These are phyloP conservation scores for Penicillium paradoxum DNA, from an alignment of 495 filamentous ascomycete genomes.

Conservation along the genomic window DNA sequence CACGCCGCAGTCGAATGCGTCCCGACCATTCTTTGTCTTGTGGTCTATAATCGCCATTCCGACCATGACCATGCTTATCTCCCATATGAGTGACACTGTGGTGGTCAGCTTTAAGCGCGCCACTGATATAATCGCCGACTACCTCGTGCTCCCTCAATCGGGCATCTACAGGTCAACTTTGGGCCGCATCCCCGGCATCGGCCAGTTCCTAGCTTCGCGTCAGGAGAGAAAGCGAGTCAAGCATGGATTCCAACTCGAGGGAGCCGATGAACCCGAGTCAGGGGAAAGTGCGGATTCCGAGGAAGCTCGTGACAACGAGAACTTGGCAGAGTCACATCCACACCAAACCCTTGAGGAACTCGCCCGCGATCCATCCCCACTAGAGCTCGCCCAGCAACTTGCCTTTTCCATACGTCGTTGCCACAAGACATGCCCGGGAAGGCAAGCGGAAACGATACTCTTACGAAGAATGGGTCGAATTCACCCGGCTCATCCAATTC, in stretches of 20 bases:
- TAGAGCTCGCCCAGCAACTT: conserved; percentile 47
- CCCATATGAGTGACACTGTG: conserved; percentile 59
- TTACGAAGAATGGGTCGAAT: conserved; percentile 64
- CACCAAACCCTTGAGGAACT: conserved; percentile 44
- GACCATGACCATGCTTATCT: conserved; percentile 63
- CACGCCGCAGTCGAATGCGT: conserved; percentile 65
- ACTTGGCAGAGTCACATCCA: conserved; percentile 5
- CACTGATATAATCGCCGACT: conserved; percentile 51
- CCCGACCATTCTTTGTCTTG: conserved; percentile 81
- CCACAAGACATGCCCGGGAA: conserved; percentile 42
- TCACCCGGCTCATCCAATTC: conserved; percentile 56
- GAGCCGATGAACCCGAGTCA: conserved; percentile 12
- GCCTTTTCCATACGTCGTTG: conserved; percentile 49
- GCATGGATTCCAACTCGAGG: conserved; percentile 41
- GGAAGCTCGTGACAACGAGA: neutral
- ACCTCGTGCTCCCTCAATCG: conserved; percentile 51
- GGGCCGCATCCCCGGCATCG: conserved; percentile 37
- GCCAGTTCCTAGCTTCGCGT: conserved; percentile 30
- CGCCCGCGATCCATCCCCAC: conserved; percentile 29
- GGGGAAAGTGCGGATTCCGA: neutral
- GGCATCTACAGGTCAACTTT: conserved; percentile 44
- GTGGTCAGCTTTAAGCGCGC: conserved; percentile 52
- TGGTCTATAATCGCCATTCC: conserved; percentile 68
- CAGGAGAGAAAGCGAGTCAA: conserved; percentile 41
- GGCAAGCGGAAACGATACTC: conserved; percentile 43